phyloP scores from a whole-genome alignment of 768 basidiomycete genomes.

The Rhodotorula kratochvilovae region DNA sequence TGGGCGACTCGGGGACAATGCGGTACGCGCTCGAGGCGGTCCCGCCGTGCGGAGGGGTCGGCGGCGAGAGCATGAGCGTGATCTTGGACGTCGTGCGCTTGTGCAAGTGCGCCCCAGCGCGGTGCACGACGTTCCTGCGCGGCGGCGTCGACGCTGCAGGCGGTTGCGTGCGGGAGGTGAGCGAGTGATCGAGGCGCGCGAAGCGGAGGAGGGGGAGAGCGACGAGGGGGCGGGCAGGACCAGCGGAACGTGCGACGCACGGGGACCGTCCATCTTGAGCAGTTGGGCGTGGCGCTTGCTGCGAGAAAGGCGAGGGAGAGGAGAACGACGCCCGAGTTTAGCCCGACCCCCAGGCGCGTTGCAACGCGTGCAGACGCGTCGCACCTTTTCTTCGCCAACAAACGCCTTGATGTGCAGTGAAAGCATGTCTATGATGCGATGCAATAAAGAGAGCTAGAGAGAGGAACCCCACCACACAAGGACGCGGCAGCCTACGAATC shows the following conservation, averaged over 20 bases:
- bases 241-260: background rate
- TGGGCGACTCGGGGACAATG: slow-evolving; percentile 1
- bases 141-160: background rate
- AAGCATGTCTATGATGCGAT: too few species aligned
- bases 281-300: background rate
- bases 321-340: background rate
- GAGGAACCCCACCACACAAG: too few species aligned
- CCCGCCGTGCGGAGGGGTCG: background rate
- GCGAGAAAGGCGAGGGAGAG: background rate
- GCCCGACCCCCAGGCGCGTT: background rate
- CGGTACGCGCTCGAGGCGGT: background rate
- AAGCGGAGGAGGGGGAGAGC: background rate
- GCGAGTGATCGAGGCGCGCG: too few species aligned
- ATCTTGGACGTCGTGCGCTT: background rate
- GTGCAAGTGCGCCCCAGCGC: background rate
- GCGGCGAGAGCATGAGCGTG: background rate
- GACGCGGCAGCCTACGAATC: too few species aligned
- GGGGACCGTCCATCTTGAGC: background rate
- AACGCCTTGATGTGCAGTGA: too few species aligned
- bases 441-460: too few species aligned
- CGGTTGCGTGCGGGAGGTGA: background rate
- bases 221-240: background rate
- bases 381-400: too few species aligned
- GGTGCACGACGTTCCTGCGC: background rate
- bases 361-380: too few species aligned